These are phyloP conservation scores for Thoreauomyces humboldtii DNA, from an alignment of 192 early-diverging fungal genomes.

Conservation along the genomic window DNA sequence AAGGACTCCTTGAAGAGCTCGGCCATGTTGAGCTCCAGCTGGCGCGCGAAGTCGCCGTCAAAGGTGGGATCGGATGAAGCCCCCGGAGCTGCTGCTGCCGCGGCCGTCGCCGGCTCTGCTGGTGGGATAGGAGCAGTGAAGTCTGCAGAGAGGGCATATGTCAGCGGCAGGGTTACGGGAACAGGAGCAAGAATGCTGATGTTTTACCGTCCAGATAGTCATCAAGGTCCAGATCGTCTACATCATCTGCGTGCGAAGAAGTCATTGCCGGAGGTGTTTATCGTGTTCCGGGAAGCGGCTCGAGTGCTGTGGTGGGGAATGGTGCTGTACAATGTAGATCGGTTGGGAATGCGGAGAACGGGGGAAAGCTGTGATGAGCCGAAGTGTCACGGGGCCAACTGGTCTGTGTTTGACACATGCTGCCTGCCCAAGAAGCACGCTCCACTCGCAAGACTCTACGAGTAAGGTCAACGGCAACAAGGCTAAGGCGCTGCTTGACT, in stretches of 20 bases:
- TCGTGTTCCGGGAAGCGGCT: too few species aligned
- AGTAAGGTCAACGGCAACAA: too few species aligned
- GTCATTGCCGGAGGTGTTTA: too few species aligned
- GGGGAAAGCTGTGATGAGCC: too few species aligned
- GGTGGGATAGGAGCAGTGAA: conserved; percentile 1
- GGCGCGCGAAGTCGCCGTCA: conserved; percentile 32
- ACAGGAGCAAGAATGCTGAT: background rate
- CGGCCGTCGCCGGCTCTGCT: background rate
- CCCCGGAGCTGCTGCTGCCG: background rate
- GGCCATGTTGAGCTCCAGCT: conserved; percentile 31
- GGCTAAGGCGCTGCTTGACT: too few species aligned
- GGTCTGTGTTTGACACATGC: too few species aligned
- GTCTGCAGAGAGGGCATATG: background rate
- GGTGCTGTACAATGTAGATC: too few species aligned
- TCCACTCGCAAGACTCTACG: too few species aligned
- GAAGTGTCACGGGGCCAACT: too few species aligned
- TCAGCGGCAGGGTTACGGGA: background rate
- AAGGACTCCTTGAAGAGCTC: conserved; percentile 8
- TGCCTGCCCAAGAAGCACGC: too few species aligned
- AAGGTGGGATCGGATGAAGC: conserved; percentile 19
- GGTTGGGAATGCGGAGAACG: too few species aligned
- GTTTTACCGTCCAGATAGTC: background rate
- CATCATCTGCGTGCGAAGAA: conserved; percentile 3
- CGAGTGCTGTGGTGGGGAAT: too few species aligned
- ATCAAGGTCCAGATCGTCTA: conserved; percentile 6